A percentile compares a stretch with the other conserved stretches of the same genome.
These are phyloP conservation scores for Penicillium sp. DNA, from an alignment of 2,329 filamentous ascomycete genomes.

Conservation along the genomic window DNA sequence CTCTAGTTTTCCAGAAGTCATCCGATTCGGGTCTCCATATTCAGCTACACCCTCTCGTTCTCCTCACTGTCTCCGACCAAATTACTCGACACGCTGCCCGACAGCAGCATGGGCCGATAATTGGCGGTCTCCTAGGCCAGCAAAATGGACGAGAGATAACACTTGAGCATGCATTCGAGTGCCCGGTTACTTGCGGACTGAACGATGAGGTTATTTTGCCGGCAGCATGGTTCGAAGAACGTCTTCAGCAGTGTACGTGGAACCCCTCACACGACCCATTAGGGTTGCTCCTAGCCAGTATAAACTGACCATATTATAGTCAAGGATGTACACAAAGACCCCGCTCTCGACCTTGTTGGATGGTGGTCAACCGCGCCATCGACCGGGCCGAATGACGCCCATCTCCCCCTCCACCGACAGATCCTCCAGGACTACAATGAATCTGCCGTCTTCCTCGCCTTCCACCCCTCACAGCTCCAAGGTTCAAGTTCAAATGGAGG, in stretches of 20 bases:
- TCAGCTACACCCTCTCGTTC: conserved; percentile 86
- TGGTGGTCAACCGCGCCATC: conserved; percentile 81
- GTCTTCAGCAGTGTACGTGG: conserved; percentile 79
- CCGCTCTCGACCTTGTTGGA: conserved; percentile 80
- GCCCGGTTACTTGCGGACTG: conserved; percentile 53
- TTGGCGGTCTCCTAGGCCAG: conserved; percentile 85
- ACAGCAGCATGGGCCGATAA: conserved; percentile 69
- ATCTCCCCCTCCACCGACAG: conserved; percentile 74
- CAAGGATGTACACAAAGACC: conserved; percentile 82
- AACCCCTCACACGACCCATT: not conserved
- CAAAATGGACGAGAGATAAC: conserved; percentile 89
- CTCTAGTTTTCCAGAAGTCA: conserved; percentile 65
- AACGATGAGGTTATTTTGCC: conserved; percentile 64
- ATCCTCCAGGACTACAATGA: conserved; percentile 76
- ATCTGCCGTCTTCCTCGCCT: conserved; percentile 80
- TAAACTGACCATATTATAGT: conserved; percentile 53
- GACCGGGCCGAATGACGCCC: conserved; percentile 64
- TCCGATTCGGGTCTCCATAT: conserved; percentile 74
- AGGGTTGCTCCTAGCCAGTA: not conserved
- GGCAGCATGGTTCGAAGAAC: conserved; percentile 68
- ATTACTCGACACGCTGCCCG: conserved; percentile 87
- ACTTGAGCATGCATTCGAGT: conserved; percentile 90
- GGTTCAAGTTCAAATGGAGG: conserved; percentile 61
- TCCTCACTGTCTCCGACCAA: conserved; percentile 95
- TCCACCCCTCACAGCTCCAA: conserved; percentile 66